These are phyloP conservation scores for Acidiella bohemica DNA, from an alignment of 495 filamentous ascomycete genomes.

Conservation along the genomic window DNA sequence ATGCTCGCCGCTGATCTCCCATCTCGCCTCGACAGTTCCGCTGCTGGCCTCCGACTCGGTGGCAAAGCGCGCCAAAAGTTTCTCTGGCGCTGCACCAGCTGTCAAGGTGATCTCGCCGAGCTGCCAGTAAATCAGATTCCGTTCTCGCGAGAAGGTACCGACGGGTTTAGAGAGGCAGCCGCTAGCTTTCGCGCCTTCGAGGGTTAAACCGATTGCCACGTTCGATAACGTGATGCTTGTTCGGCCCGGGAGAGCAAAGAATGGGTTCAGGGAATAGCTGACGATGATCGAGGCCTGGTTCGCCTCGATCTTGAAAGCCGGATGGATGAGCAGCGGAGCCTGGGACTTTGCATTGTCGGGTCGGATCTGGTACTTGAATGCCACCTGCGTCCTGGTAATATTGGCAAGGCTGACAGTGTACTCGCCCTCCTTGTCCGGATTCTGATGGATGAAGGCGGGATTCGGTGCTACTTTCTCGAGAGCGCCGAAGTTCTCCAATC, in stretches of 20 bases:
- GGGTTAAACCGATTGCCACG: slow-evolving; percentile 62
- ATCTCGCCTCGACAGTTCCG: slow-evolving; percentile 66
- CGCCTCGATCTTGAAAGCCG: slow-evolving; percentile 71
- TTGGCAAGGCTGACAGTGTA: slow-evolving; percentile 61
- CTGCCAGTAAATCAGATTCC: slow-evolving; percentile 78
- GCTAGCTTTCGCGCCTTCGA: slow-evolving; percentile 53
- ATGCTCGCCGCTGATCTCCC: slow-evolving; percentile 52
- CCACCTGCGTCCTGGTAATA: slow-evolving; percentile 60
- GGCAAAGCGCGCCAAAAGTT: slow-evolving; percentile 68
- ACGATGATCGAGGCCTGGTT: slow-evolving; percentile 72
- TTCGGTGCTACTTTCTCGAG: slow-evolving; percentile 94
- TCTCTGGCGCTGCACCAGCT: slow-evolving; percentile 37
- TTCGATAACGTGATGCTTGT: slow-evolving; percentile 57
- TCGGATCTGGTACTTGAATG: slow-evolving; percentile 93
- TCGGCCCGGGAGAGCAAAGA: slow-evolving; percentile 33
- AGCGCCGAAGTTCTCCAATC: slow-evolving; percentile 78
- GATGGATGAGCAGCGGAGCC: slow-evolving; percentile 63
- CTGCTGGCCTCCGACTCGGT: slow-evolving; percentile 63
- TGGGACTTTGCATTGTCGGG: slow-evolving; percentile 51
- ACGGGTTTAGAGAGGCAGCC: slow-evolving; percentile 59
- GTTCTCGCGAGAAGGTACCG: slow-evolving; percentile 73
- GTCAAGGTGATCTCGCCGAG: slow-evolving; percentile 66
- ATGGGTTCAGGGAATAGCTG: slow-evolving; percentile 73
- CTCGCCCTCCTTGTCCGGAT: slow-evolving; percentile 59
- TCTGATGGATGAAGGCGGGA: slow-evolving; percentile 67